Evolutionary conservation across 768 basidiomycete genomes (phyloP), one percentile per base, ranked within the genome.

Genomic region (Boletus coccyginus): DNA sequence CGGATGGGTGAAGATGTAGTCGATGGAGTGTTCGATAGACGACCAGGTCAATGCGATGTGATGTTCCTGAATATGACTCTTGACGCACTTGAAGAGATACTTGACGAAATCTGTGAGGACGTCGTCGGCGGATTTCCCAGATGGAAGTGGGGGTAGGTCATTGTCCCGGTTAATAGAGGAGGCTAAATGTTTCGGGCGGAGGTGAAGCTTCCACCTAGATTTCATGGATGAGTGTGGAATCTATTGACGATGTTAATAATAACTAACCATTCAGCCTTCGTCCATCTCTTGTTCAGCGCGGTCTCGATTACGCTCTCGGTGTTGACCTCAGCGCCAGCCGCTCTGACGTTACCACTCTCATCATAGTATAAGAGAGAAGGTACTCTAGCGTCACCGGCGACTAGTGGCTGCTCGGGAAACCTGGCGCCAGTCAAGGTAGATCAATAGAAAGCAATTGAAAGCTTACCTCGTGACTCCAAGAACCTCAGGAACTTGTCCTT

Each of bases 321-420:
- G 32, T 60, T 51, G 0, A 77, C 77, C 48, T 77, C 77, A 9
- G 75, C 75, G 0, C 79, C 79, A 19, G 70, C 67, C 0, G 78
- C 79, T 39, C 57, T 66, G 11, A 74, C 62, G 1, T 50, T 51
- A 0, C 78, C 78, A 5, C 58, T 53, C 17, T 57, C 31, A 59
- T 78, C 77, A 49, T 81, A 81, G 55, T 75, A 76, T 11, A 80
- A 61, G 39, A 79, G 61, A 1, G 77, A 75, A 0, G 77, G 78
- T 5, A 80, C 77, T 55, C 80, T 81, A 6, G 73, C 74, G 41
- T 77, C 73, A 13, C 74, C 74, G 5, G 44, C 2, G 65, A n/a
- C n/a, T n/a, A n/a, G n/a, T n/a, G n/a, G n/a, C n/a, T n/a, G n/a
- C n/a, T n/a, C 70, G 2, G 76, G 78, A 55, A 73, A 79, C 49